phyloP scores from a whole-genome alignment of 176 grass and related monocot species.

The Alopecurus myosuroides region DNA sequence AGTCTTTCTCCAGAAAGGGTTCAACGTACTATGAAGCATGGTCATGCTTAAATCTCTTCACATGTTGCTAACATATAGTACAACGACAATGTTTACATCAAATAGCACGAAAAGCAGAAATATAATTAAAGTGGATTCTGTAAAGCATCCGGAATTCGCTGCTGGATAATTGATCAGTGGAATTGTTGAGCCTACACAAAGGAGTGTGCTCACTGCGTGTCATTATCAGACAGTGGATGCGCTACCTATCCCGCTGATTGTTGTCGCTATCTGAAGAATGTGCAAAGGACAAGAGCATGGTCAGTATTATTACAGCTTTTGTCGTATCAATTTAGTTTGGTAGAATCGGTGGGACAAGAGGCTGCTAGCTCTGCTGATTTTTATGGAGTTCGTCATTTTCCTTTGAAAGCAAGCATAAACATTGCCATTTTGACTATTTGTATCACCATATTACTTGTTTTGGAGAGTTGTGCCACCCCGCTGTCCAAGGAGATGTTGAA shows the following conservation, averaged over 20 bases:
- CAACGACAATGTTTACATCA: constrained; percentile 16
- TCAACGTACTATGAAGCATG: not conserved
- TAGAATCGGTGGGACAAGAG: not conserved
- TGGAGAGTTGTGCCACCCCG: not conserved
- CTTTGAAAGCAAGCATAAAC: not conserved
- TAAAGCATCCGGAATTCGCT: constrained; percentile 17
- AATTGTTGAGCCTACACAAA: not conserved
- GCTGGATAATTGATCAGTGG: not conserved
- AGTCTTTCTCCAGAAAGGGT: not conserved
- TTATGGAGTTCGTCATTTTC: not conserved
- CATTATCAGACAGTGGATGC: constrained; percentile 25
- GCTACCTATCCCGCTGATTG: not conserved
- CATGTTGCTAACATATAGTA: constrained; percentile 20
- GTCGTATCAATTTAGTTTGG: not conserved
- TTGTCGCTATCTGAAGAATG: constrained; percentile 30
- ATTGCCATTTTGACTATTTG: not conserved
- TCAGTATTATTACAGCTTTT: constrained; percentile 11
- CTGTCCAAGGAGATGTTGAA: not conserved
- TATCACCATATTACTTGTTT: not conserved
- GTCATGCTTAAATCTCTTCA: constrained; percentile 6
- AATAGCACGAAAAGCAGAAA: constrained; percentile 12
- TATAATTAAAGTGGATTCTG: not conserved
- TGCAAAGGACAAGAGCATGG: not conserved
- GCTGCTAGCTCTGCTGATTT: not conserved
- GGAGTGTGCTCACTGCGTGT: constrained; percentile 1